Conservation (phyloP, 192 early-diverging fungal genomes). For the Thamnidium elegans region DNA sequence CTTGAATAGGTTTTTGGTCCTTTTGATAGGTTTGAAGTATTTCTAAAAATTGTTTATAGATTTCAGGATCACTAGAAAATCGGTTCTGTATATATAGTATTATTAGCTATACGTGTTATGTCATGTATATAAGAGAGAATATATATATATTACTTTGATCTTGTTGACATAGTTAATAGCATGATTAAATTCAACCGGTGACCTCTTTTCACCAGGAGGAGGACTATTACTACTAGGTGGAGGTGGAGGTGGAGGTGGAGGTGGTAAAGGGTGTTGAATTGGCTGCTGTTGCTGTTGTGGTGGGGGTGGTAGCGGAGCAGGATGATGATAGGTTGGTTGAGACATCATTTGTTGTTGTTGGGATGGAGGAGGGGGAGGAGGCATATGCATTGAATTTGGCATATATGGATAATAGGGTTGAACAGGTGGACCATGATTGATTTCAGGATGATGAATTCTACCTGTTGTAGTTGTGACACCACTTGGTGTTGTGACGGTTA, state of each 20-base stretch:
- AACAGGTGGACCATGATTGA: not conserved
- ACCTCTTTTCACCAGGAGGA: constrained; percentile 46
- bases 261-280: constrained; percentile 8
- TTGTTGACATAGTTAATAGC: constrained; percentile 99
- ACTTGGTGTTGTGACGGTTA: constrained; percentile 87
- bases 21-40: constrained; percentile 98
- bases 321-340: not conserved
- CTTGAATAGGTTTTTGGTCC: constrained; percentile 93
- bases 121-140: constrained; percentile 3
- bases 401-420: constrained; percentile 3
- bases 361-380: constrained; percentile 17
- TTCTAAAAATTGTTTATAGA: constrained; percentile 96
- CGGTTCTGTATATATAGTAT: constrained; percentile 60
- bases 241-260: constrained; percentile 14
- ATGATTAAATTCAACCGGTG: constrained; percentile 94
- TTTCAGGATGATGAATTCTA: constrained; percentile 4
- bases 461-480: constrained; percentile 57
- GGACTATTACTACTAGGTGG: constrained; percentile 29
- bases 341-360: constrained; percentile 9
- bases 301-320: constrained; percentile 24
- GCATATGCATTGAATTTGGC: constrained; percentile 10
- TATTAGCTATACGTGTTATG: not conserved
- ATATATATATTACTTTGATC: constrained; percentile 71
- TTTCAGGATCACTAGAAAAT: constrained; percentile 89
- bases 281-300: not conserved